Evolutionary conservation across 2,329 filamentous ascomycete species (phyloP).

Genomic region (Arthrobotrys entomopaga): DNA sequence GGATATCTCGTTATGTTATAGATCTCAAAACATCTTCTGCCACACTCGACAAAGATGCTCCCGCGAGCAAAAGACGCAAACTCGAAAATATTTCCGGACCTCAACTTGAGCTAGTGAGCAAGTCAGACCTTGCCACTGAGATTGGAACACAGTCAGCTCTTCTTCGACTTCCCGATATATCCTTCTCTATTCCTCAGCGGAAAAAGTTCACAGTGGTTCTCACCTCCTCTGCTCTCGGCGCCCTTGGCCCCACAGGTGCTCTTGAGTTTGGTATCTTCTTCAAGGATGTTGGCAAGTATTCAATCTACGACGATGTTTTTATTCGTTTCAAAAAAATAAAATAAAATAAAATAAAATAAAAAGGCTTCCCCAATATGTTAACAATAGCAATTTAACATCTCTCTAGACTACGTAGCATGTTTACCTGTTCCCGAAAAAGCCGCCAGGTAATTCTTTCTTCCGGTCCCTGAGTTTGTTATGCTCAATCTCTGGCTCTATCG

Average conservation of each 20-base stretch:
- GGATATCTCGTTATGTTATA: conserved; percentile 33
- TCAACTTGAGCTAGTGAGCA: conserved; percentile 32
- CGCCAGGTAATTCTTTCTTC: conserved; percentile 26
- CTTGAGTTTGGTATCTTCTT: conserved; percentile 62
- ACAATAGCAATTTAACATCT: background rate
- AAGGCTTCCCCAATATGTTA: too few relatives aligned
- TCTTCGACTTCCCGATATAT: conserved; percentile 66
- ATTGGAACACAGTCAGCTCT: conserved; percentile 25
- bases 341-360: background rate
- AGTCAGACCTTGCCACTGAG: conserved; percentile 35
- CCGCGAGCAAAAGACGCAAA: conserved; percentile 41
- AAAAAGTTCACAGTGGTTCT: conserved; percentile 76
- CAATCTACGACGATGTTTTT: background rate
- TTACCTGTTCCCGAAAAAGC: conserved; percentile 59
- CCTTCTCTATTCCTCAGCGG: conserved; percentile 73
- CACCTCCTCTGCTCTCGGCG: conserved; percentile 62
- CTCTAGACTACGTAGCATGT: conserved; percentile 57
- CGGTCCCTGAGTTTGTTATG: background rate
- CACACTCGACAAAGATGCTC: conserved; percentile 22
- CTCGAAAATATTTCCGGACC: conserved; percentile 24
- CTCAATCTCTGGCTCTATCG: conserved; percentile 2
- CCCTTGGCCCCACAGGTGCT: conserved; percentile 49
- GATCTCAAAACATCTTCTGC: conserved; percentile 3
- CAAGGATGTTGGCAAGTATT: conserved; percentile 70
- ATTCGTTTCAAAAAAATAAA: background rate